Evolutionary conservation across 208 protist species (phyloP).

Genomic region (Acanthamoeba royreba): DNA sequence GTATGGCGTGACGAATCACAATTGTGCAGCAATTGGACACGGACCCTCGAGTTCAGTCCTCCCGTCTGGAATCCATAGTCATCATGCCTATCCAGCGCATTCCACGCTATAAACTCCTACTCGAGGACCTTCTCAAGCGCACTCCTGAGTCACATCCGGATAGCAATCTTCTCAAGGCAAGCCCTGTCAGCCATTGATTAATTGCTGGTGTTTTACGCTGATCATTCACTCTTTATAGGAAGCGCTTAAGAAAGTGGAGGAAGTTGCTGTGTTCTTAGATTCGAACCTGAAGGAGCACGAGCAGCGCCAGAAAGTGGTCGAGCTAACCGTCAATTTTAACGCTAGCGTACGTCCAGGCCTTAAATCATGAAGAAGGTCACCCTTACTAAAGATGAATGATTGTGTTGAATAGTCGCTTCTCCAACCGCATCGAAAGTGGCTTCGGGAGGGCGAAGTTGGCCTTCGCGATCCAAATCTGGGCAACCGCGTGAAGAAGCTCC

Average conservation of each 20-base stretch:
- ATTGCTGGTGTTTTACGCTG: not conserved
- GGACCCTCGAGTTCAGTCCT: not conserved
- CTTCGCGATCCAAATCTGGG: not conserved
- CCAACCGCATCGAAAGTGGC: not conserved
- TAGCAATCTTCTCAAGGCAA: not conserved
- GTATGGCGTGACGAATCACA: no score
- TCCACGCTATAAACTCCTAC: not conserved
- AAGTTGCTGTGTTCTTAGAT: not conserved
- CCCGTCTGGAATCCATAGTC: not conserved
- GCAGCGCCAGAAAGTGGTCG: slow-evolving; percentile 8
- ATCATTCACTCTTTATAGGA: not conserved
- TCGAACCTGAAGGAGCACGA: slow-evolving; percentile 13
- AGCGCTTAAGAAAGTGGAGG: not conserved
- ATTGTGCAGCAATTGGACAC: not conserved
- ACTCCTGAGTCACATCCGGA: not conserved
- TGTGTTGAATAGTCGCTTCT: not conserved
- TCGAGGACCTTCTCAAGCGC: slow-evolving; percentile 8
- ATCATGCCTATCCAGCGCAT: slow-evolving; percentile 48
- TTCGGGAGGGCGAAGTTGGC: not conserved
- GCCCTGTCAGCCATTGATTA: not conserved
- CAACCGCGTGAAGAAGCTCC: not conserved
- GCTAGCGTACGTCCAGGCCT: not conserved
- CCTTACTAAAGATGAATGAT: no score
- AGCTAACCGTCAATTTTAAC: slow-evolving; percentile 10
- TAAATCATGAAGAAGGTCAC: no score